These are phyloP conservation scores for Rhododendron griersonianum DNA, from an alignment of 148 eudicot species.

Conservation along the genomic window DNA sequence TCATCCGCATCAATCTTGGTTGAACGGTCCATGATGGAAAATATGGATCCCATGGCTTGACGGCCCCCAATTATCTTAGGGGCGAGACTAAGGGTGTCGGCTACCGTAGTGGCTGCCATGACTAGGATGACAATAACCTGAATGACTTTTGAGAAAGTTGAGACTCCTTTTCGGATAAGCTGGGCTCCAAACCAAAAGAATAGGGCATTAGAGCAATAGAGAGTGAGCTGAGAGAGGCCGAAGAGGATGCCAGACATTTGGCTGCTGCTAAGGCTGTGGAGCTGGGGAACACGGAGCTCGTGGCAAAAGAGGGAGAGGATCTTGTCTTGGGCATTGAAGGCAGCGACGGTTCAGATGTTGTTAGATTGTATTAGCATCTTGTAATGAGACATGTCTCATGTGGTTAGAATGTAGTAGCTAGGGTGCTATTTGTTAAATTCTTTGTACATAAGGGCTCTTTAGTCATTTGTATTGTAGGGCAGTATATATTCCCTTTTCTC, in stretches of 20 bases:
- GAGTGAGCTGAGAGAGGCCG: constrained; percentile 92
- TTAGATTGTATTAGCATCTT: too few species aligned
- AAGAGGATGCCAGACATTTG: constrained; percentile 70
- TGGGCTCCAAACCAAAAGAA: constrained; percentile 97
- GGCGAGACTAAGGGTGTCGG: constrained; percentile 94
- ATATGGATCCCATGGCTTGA: constrained; percentile 84
- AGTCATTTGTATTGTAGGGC: too few species aligned
- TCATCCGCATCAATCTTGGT: constrained; percentile 90
- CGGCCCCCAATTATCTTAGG: constrained; percentile 94
- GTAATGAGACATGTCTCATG: too few species aligned
- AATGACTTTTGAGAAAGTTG: constrained; percentile 88
- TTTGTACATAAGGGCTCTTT: too few species aligned
- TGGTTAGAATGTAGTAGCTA: too few species aligned
- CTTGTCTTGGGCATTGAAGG: background rate
- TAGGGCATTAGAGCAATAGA: constrained; percentile 81
- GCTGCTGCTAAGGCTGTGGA: constrained; percentile 67
- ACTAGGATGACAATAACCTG: constrained; percentile 83
- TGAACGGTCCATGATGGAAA: constrained; percentile 67
- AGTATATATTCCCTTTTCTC: too few species aligned
- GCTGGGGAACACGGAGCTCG: constrained; percentile 69
- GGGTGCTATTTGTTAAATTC: too few species aligned
- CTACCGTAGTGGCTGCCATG: constrained; percentile 89
- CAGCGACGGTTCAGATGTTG: background rate
- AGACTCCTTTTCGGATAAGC: constrained; percentile 72
- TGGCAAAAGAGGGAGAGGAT: constrained; percentile 10